phyloP scores from a whole-genome alignment of 2,329 filamentous ascomycete genomes.

The Aureobasidium sp. region DNA sequence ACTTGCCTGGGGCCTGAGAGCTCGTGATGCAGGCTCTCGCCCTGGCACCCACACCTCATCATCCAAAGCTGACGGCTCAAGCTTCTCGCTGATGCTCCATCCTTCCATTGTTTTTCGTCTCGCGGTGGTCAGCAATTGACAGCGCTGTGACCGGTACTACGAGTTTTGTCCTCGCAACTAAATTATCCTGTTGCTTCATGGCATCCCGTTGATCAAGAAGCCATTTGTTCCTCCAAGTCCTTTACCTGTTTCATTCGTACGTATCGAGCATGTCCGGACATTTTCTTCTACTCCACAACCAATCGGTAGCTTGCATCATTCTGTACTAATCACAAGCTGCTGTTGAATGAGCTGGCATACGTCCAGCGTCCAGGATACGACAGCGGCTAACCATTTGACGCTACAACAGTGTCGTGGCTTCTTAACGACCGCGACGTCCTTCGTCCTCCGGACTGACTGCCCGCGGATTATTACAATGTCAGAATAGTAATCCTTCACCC shows the following conservation, averaged over 20 bases:
- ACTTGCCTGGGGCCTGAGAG: constrained; percentile 8
- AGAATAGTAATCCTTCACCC: constrained; percentile 19
- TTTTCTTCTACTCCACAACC: not conserved
- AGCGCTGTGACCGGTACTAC: not conserved
- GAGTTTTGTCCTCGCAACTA: not conserved
- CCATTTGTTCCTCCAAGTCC: not conserved
- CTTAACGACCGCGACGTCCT: constrained; percentile 23
- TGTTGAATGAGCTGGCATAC: constrained; percentile 28
- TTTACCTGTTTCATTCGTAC: not conserved
- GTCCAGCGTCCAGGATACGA: constrained; percentile 25
- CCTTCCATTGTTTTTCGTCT: not conserved
- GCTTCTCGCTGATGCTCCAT: not conserved
- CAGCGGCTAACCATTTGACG: constrained; percentile 25
- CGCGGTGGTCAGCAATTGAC: constrained; percentile 7
- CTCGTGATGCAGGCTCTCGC: constrained; percentile 13
- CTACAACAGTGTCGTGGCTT: constrained; percentile 27
- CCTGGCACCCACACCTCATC: constrained; percentile 7
- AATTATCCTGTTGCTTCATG: not conserved
- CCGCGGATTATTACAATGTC: constrained; percentile 17
- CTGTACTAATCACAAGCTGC: constrained; percentile 9
- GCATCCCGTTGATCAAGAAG: constrained; percentile 1
- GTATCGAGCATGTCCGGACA: not conserved
- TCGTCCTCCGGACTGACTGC: constrained; percentile 16
- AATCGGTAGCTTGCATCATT: constrained; percentile 11
- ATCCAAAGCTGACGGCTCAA: not conserved